These are phyloP conservation scores for Suhomyces faveliae DNA, from an alignment of 805 yeast genomes.

Conservation along the genomic window DNA sequence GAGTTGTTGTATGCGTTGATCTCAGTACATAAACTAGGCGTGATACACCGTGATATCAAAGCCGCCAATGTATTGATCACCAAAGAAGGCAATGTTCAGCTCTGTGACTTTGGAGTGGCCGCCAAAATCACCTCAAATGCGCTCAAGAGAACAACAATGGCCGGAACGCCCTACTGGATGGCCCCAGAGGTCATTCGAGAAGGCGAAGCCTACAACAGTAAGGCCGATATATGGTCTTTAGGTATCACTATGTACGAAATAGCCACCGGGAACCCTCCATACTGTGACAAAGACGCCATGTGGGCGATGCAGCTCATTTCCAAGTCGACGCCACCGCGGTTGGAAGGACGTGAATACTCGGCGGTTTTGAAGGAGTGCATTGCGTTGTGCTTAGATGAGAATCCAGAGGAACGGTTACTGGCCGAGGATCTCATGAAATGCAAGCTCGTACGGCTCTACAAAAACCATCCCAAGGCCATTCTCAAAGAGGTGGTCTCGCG, in stretches of 20 bases:
- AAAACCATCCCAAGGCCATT: constrained; percentile 54
- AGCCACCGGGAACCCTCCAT: constrained; percentile 97
- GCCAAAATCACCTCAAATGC: constrained; percentile 80
- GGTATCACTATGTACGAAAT: constrained; percentile 94
- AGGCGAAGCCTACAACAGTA: constrained; percentile 81
- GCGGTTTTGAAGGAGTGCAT: constrained; percentile 77
- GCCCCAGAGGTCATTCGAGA: constrained; percentile 97
- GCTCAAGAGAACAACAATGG: constrained; percentile 87
- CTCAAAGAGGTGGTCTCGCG: constrained; percentile 74
- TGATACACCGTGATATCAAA: constrained; percentile 93
- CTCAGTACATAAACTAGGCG: constrained; percentile 83
- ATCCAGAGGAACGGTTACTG: constrained; percentile 79
- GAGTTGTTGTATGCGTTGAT: constrained; percentile 77
- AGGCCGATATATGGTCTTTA: constrained; percentile 96
- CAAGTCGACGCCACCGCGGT: constrained; percentile 88
- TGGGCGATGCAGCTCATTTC: constrained; percentile 94
- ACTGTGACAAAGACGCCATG: constrained; percentile 90
- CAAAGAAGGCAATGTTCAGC: constrained; percentile 83
- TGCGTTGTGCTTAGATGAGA: constrained; percentile 90
- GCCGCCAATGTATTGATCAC: constrained; percentile 93
- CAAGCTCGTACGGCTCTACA: constrained; percentile 65
- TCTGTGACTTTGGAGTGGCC: constrained; percentile 98
- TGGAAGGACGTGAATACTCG: constrained; percentile 87
- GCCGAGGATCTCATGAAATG: constrained; percentile 83
- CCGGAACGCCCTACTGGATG: constrained; percentile 98